Conservation (phyloP, 805 yeast species). For the Wickerhamomyces alni region DNA sequence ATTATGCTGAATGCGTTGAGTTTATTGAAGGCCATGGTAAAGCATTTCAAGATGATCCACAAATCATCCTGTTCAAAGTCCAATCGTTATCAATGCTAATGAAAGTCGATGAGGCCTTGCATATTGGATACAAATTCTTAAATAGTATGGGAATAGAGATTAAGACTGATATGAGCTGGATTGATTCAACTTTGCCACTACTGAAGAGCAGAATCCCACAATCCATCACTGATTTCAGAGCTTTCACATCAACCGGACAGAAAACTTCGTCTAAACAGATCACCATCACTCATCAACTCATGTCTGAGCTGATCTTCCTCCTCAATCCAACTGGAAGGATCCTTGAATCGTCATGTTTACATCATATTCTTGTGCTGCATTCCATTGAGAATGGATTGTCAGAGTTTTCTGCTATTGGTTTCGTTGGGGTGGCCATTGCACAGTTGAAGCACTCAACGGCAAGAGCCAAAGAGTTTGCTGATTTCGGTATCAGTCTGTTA, state of each 20-base stretch:
- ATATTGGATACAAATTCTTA: constrained; percentile 29
- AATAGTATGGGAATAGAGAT: constrained; percentile 30
- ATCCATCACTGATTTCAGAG: constrained; percentile 7
- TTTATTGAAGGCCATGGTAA: constrained; percentile 28
- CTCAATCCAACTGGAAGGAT: constrained; percentile 24
- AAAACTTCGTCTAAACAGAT: no score
- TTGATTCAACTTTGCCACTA: constrained; percentile 16
- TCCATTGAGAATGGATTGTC: constrained; percentile 36
- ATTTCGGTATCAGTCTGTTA: constrained; percentile 33
- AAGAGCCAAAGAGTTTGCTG: constrained; percentile 36
- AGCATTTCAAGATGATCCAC: constrained; percentile 26
- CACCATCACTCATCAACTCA: constrained; percentile 33
- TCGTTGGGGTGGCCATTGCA: constrained; percentile 34
- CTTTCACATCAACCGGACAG: constrained; percentile 21
- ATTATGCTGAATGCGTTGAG: constrained; percentile 30
- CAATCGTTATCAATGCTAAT: constrained; percentile 20
- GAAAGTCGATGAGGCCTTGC: constrained; percentile 7
- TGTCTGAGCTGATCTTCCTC: constrained; percentile 33
- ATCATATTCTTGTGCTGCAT: constrained; percentile 28
- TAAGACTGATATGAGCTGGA: constrained; percentile 23
- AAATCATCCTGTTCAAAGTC: constrained; percentile 32
- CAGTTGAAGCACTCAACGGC: constrained; percentile 26
- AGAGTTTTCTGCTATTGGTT: constrained; percentile 32
- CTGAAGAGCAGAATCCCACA: constrained; percentile 29
- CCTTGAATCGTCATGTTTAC: constrained; percentile 26